Base-by-base conservation (phyloP, 2,329 filamentous ascomycete species). In the Monilinia aucupariae region DNA sequence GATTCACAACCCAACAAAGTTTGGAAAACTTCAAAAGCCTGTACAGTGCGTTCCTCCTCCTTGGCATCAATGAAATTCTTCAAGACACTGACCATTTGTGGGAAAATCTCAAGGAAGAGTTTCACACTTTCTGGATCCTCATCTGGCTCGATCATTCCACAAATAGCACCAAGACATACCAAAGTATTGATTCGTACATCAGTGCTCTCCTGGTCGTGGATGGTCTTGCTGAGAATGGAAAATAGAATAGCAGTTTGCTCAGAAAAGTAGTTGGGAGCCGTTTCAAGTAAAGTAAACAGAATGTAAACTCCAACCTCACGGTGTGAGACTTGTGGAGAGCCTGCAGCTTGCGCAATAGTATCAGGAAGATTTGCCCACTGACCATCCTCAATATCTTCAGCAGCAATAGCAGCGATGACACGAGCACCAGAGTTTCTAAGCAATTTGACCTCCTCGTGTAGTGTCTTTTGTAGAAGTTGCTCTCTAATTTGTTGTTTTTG, bases 21-120 rank as follows among this genome's bases (percentile, higher is more conserved):
- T 80, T 97, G 94, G 84, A 97, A 96, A 69, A 96, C 92, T 75
- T 97, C 94, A 71, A 97, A 99, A 32, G 91, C 86, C 74, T 93
- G 87, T 81, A 93, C 91, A 70, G 90, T 87, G 74, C 89, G 88
- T 74, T 96, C 92, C 71, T 97, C 92, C 71, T 97, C 89, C 63
- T 85, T 84, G 63, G 84, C 83, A 71, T 91, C 84, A 64, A 97
- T 89, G 32, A 90, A 85, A 67, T 87, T 83, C 82, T 96, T 94
- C 68, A 97, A 82, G 13, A 97, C 91, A 67, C 86, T 84, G 64
- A 97, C 93, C 88, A 97, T 94, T 71, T 85, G 79, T 13, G 94
- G 93, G 65, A 97, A 83, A 62, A 94, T 85, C 68, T 83, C 81
- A 76, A 96, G 90, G 74, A 97, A 89, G 55, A 86, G 81, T 72